These are phyloP conservation scores for Polygonum aviculare DNA, from an alignment of 148 eudicot species.

Conservation along the genomic window DNA sequence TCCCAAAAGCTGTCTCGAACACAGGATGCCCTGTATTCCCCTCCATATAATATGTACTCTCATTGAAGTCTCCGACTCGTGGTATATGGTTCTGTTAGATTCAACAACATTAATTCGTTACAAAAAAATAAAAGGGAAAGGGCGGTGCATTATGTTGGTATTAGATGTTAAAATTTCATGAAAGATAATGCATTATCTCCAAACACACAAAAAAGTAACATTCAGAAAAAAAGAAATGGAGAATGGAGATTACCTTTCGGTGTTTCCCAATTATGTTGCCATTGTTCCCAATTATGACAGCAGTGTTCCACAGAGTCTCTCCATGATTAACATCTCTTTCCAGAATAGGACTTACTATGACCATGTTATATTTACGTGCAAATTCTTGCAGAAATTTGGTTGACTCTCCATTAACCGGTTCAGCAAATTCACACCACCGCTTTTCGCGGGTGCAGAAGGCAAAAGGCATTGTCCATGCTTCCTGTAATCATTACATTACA, in stretches of 20 bases:
- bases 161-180: no score
- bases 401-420: slow-evolving; percentile 87
- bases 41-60: slow-evolving; percentile 98
- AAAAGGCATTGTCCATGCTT: slow-evolving; percentile 98
- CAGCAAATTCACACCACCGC: slow-evolving; percentile 95
- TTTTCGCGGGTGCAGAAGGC: slow-evolving; percentile 97
- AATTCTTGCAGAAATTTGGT: slow-evolving; percentile 68
- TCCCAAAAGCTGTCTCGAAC: slow-evolving; percentile 87
- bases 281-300: slow-evolving; percentile 78
- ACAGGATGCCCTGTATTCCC: slow-evolving; percentile 98
- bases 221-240: background rate
- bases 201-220: background rate
- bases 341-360: slow-evolving; percentile 76
- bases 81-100: slow-evolving; percentile 89
- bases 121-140: background rate
- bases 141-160: no score
- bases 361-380: slow-evolving; percentile 87
- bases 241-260: slow-evolving; percentile 50
- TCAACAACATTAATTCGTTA: background rate
- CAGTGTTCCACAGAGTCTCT: slow-evolving; percentile 93
- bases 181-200: no score
- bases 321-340: slow-evolving; percentile 90
- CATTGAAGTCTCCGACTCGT: slow-evolving; percentile 92
- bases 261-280: slow-evolving; percentile 93
- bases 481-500: slow-evolving; percentile 32